phyloP scores from a whole-genome alignment of 140 eudicot species.

The Bidens hawaiensis region DNA sequence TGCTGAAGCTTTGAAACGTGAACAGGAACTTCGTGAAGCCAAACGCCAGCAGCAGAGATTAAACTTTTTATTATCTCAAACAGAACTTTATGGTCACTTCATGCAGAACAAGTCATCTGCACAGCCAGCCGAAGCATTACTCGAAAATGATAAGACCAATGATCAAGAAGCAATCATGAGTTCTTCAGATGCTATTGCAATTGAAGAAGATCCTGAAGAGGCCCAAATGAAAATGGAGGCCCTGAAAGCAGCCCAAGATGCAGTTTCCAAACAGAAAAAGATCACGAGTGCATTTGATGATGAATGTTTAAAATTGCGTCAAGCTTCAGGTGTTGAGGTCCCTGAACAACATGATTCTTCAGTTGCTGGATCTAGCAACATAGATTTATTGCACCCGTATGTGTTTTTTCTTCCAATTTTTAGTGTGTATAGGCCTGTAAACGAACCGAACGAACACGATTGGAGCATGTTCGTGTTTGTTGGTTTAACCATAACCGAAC shows the following conservation, averaged over 20 bases:
- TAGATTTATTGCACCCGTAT: slow-evolving; percentile 89
- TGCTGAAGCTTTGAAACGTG: slow-evolving; percentile 94
- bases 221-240: slow-evolving; percentile 87
- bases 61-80: slow-evolving; percentile 80
- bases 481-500: too few relatives aligned
- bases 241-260: slow-evolving; percentile 97
- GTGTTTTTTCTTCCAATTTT: slow-evolving; percentile 15
- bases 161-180: slow-evolving; percentile 37
- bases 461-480: not conserved
- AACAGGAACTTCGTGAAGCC: slow-evolving; percentile 97
- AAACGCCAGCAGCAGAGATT: slow-evolving; percentile 88
- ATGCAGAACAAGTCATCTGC: slow-evolving; percentile 82
- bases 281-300: slow-evolving; percentile 85
- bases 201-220: slow-evolving; percentile 81
- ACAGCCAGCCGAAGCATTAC: slow-evolving; percentile 47
- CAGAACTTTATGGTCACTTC: slow-evolving; percentile 96
- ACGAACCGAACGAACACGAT: too few relatives aligned
- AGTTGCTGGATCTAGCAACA: slow-evolving; percentile 73
- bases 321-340: slow-evolving; percentile 47
- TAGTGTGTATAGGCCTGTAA: not conserved
- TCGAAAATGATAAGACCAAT: slow-evolving; percentile 33
- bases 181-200: slow-evolving; percentile 40
- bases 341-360: slow-evolving; percentile 48
- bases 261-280: slow-evolving; percentile 86
- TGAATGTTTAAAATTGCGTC: slow-evolving; percentile 69